Evolutionary conservation across 495 filamentous ascomycete genomes (phyloP).

Genomic region (Neurospora terricola): DNA sequence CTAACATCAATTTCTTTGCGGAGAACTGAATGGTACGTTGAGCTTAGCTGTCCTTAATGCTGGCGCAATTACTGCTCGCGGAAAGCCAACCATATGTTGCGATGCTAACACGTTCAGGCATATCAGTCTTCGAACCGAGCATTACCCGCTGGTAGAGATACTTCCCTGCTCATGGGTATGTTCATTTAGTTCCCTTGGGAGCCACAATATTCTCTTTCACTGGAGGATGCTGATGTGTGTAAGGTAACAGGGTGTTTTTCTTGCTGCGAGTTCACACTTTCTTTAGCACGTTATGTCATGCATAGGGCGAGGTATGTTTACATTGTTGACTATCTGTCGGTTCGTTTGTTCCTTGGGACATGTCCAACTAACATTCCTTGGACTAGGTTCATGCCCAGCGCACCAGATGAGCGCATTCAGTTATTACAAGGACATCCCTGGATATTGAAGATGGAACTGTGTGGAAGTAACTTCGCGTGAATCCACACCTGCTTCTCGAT

Average conservation of each 20-base stretch:
- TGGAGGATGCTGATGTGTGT: background rate
- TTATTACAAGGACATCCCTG: background rate
- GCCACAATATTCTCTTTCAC: background rate
- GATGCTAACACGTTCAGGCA: background rate
- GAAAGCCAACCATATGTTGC: background rate
- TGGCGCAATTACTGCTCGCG: background rate
- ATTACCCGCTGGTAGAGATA: background rate
- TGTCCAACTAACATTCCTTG: background rate
- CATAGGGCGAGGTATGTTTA: background rate
- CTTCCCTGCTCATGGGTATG: background rate
- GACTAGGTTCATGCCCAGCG: background rate
- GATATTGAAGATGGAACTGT: background rate
- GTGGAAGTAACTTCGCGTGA: background rate
- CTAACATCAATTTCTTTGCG: background rate
- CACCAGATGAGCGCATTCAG: background rate
- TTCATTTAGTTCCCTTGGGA: accelerated
- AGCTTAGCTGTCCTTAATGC: background rate
- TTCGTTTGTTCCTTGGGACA: background rate
- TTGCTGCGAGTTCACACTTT: background rate
- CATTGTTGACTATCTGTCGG: background rate
- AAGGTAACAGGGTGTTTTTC: too few relatives aligned
- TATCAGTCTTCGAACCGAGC: background rate
- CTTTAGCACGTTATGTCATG: background rate
- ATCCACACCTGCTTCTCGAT: background rate
- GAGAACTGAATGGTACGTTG: background rate